These are phyloP conservation scores for Rutidosis leptorrhynchoides DNA, from an alignment of 129 eudicot genomes.

Conservation along the genomic window DNA sequence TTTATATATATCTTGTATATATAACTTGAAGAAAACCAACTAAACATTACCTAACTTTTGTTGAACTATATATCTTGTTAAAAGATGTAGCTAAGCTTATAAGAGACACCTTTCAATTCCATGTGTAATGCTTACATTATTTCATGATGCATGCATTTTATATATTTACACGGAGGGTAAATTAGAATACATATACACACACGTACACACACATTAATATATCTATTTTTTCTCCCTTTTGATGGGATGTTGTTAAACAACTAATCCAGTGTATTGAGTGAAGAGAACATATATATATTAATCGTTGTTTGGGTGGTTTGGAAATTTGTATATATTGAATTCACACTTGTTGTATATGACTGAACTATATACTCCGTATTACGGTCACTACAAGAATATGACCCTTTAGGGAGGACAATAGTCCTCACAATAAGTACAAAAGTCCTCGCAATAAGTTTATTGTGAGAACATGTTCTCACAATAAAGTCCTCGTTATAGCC, in stretches of 20 bases:
- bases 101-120: slow-evolving; percentile 18
- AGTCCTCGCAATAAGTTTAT: too few species aligned
- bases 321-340: slow-evolving; percentile 21
- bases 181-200: slow-evolving; percentile 8
- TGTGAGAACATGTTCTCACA: too few species aligned
- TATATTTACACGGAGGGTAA: slow-evolving; percentile 7
- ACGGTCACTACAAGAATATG: too few species aligned
- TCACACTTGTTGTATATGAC: not conserved
- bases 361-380: too few species aligned
- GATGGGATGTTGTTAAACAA: slow-evolving; percentile 34
- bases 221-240: not conserved
- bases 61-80: slow-evolving; percentile 61
- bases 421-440: too few species aligned
- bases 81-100: slow-evolving; percentile 34
- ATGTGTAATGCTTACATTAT: slow-evolving; percentile 29
- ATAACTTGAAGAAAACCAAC: slow-evolving; percentile 56
- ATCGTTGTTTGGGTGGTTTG: slow-evolving; percentile 38
- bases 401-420: too few species aligned
- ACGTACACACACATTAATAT: too few species aligned
- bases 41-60: slow-evolving; percentile 66
- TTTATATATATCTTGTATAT: slow-evolving; percentile 52
- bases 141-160: slow-evolving; percentile 18
- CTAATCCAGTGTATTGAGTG: slow-evolving; percentile 31
- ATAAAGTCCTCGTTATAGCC: too few species aligned
- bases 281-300: slow-evolving; percentile 22